These are phyloP conservation scores for Paraphaeosphaeria minitans DNA, from an alignment of 2,329 filamentous ascomycete genomes.

Conservation along the genomic window DNA sequence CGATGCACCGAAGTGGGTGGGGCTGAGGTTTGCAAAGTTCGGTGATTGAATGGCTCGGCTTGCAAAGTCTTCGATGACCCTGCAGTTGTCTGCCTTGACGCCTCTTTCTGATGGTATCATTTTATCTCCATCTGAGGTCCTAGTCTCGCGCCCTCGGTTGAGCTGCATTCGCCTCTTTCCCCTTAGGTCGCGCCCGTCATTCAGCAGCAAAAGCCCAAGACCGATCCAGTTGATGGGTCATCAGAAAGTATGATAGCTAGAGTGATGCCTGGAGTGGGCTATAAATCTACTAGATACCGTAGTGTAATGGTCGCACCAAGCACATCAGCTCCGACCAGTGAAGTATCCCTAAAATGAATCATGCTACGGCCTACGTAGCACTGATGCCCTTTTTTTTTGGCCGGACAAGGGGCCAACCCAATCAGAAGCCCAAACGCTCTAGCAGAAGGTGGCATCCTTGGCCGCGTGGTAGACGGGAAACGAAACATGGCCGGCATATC, in stretches of 20 bases:
- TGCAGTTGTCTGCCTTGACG: conserved; percentile 39
- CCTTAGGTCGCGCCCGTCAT: conserved; percentile 22
- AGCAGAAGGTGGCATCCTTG: conserved; percentile 12
- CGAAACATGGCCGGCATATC: conserved; percentile 7
- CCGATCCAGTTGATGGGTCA: background rate
- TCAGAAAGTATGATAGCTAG: conserved; percentile 9
- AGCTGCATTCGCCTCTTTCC: conserved; percentile 17
- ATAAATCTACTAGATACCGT: conserved; percentile 11
- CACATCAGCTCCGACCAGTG: conserved; percentile 6
- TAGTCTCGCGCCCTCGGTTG: conserved; percentile 3
- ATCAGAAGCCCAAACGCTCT: conserved; percentile 14
- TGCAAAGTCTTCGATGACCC: conserved; percentile 15
- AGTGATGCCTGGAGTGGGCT: conserved; percentile 24
- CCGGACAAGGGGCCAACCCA: conserved; percentile 18
- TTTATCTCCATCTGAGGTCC: conserved; percentile 14
- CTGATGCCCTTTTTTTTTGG: conserved; percentile 16
- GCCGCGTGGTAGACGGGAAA: conserved; percentile 15
- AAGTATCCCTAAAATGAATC: conserved; percentile 6
- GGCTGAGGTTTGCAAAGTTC: conserved; percentile 13
- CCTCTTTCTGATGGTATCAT: conserved; percentile 22
- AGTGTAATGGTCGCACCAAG: conserved; percentile 9
- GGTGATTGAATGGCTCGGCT: conserved; percentile 11
- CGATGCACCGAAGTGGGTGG: conserved; percentile 24
- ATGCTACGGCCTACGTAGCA: conserved; percentile 24
- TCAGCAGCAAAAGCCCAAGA: conserved; percentile 5